phyloP scores from a whole-genome alignment of 768 basidiomycete genomes.

The Strobilomyces dryophilus region DNA sequence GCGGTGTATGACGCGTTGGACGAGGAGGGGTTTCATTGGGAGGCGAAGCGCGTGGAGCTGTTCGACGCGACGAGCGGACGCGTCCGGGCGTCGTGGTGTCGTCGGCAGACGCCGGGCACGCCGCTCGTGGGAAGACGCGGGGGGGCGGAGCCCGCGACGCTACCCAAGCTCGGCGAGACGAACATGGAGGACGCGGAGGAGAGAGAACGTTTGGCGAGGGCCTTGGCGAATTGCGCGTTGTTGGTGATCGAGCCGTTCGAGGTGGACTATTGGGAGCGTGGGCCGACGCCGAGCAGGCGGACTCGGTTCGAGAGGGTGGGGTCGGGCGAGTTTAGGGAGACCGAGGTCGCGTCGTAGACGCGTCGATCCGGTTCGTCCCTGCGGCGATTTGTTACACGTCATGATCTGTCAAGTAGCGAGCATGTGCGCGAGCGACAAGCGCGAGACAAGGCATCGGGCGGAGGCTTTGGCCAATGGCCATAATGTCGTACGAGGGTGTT shows the following conservation, averaged over 20 bases:
- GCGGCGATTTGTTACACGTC: background rate
- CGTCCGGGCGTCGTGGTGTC: constrained; percentile 71
- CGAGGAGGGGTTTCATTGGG: constrained; percentile 49
- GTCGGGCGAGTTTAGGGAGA: too few relatives aligned
- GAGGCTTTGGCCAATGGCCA: too few relatives aligned
- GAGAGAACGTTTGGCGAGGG: constrained; percentile 44
- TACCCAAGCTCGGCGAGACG: constrained; percentile 48
- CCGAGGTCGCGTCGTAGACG: too few relatives aligned
- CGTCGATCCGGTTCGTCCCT: background rate
- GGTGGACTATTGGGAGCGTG: constrained; percentile 60
- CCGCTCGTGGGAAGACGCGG: constrained; percentile 44
- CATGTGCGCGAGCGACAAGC: too few relatives aligned
- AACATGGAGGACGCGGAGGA: constrained; percentile 35
- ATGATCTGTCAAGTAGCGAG: too few relatives aligned
- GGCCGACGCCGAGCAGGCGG: constrained; percentile 52
- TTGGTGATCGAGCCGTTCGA: constrained; percentile 52
- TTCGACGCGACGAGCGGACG: constrained; percentile 56
- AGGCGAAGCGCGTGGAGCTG: constrained; percentile 51
- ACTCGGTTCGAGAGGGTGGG: constrained; percentile 45
- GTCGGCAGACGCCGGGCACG: constrained; percentile 57
- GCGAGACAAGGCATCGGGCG: too few relatives aligned
- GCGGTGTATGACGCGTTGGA: constrained; percentile 33
- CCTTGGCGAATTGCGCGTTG: constrained; percentile 66
- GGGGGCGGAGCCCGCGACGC: constrained; percentile 48
- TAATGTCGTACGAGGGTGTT: too few relatives aligned